These are phyloP conservation scores for Asterochloris sp. DNA, from an alignment of 139 green algal genomes.

Conservation along the genomic window DNA sequence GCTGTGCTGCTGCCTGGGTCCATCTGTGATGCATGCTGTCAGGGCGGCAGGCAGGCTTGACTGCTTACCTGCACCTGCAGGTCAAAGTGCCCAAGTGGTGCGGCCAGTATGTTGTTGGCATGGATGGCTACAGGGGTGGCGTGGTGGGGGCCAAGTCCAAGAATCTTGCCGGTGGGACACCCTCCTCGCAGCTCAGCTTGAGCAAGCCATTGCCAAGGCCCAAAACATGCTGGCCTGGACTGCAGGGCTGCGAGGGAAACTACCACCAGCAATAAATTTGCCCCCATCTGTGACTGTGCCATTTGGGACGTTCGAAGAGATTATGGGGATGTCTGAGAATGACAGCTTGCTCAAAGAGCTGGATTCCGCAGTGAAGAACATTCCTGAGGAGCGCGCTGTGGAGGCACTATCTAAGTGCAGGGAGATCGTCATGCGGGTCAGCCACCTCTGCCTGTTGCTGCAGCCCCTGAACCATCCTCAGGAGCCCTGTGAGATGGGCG, in stretches of 20 bases:
- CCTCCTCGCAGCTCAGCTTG: not conserved
- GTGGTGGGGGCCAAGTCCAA: slow-evolving; percentile 96
- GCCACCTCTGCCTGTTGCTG: not conserved
- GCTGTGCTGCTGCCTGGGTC: no score
- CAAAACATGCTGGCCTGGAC: not conserved
- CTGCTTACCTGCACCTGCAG: slow-evolving; percentile 32
- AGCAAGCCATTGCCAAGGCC: no score
- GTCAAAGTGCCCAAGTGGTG: slow-evolving; percentile 62
- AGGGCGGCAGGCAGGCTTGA: not conserved
- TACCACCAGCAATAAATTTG: slow-evolving; percentile 85
- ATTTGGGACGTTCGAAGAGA: slow-evolving; percentile 91
- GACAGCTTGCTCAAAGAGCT: slow-evolving; percentile 50
- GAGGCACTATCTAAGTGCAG: slow-evolving; percentile 41
- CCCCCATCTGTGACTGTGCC: slow-evolving; percentile 89
- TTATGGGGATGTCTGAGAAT: slow-evolving; percentile 67
- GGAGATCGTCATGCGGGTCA: slow-evolving; percentile 39
- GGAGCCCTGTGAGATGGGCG: no score
- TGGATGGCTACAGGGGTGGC: slow-evolving; percentile 81
- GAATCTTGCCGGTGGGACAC: slow-evolving; percentile 75
- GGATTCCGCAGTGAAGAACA: slow-evolving; percentile 33
- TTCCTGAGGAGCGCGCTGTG: slow-evolving; percentile 35
- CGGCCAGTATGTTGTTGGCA: slow-evolving; percentile 85
- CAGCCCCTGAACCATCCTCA: not conserved
- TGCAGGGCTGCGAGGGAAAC: slow-evolving; percentile 67
- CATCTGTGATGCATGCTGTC: no score